Evolutionary conservation across 2,329 filamentous ascomycete species (phyloP).

Genomic region (Tolypocladium cylindrosporum): DNA sequence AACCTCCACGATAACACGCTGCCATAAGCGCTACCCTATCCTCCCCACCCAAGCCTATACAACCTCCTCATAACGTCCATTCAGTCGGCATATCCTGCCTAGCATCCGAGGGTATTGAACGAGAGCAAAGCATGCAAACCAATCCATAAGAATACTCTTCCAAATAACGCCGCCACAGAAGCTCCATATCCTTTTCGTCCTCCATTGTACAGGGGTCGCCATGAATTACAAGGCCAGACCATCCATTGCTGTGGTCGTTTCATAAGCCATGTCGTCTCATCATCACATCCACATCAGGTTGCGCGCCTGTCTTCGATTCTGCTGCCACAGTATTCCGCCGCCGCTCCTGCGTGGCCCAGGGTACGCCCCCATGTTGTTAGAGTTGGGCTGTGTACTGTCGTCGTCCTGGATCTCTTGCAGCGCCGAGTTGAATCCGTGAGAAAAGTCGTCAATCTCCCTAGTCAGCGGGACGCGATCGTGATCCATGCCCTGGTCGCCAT

Average conservation of each 20-base stretch:
- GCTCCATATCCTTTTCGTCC: neutral
- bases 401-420: conserved; percentile 27
- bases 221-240: neutral
- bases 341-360: conserved; percentile 16
- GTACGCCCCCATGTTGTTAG: conserved; percentile 9
- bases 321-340: conserved; percentile 41
- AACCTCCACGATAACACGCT: neutral
- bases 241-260: neutral
- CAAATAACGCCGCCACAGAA: neutral
- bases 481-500: conserved; percentile 14
- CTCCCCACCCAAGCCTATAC: neutral
- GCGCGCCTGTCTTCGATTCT: conserved; percentile 37
- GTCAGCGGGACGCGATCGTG: conserved; percentile 30
- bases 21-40: neutral
- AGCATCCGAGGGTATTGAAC: neutral
- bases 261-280: too few species aligned
- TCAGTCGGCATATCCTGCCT: neutral
- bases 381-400: conserved; percentile 9
- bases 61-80: neutral
- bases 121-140: neutral
- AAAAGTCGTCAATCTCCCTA: conserved; percentile 33
- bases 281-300: conserved; percentile 37
- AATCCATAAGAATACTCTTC: neutral
- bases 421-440: conserved; percentile 29
- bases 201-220: neutral